These are phyloP conservation scores for Aspergillus candidus DNA, from an alignment of 2,329 filamentous ascomycete genomes.

Conservation along the genomic window DNA sequence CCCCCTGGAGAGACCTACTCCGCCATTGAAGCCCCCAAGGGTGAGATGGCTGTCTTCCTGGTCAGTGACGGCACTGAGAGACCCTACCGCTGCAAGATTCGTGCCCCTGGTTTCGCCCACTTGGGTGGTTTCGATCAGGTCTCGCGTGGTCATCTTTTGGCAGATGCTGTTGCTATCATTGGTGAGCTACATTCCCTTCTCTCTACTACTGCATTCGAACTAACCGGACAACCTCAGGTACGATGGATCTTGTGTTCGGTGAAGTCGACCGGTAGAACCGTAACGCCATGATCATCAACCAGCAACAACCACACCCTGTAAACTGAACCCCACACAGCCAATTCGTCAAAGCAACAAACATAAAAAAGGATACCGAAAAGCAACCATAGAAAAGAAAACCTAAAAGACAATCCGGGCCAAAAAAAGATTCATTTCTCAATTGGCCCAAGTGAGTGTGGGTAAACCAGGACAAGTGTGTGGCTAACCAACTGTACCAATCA, in stretches of 20 bases:
- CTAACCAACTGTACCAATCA: conserved; percentile 13
- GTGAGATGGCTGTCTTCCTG: conserved; percentile 96
- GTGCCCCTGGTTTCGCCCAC: conserved; percentile 94
- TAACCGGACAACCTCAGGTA: conserved; percentile 34
- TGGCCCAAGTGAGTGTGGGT: too few species aligned
- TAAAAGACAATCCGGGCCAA: not conserved
- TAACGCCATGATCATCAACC: conserved; percentile 1
- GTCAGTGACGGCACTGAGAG: conserved; percentile 95
- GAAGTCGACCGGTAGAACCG: conserved; percentile 49
- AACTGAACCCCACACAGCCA: too few species aligned
- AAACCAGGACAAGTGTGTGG: conserved; percentile 5
- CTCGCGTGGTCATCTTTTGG: conserved; percentile 82
- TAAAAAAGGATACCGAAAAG: not conserved
- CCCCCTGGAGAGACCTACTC: conserved; percentile 97
- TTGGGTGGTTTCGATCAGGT: conserved; percentile 91
- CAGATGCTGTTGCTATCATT: conserved; percentile 95
- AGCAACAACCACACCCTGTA: not conserved
- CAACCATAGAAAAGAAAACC: conserved; percentile 4
- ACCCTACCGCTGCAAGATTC: conserved; percentile 95
- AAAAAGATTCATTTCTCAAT: not conserved
- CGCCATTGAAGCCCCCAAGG: conserved; percentile 98
- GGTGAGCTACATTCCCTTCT: conserved; percentile 37
- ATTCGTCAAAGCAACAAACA: conserved; percentile 1
- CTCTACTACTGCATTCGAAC: too few species aligned
- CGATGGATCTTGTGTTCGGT: conserved; percentile 87